Percentiles rank a stretch among this genome's conserved stretches.
phyloP scores from a whole-genome alignment of 192 early-diverging fungal species.

The Chytriomyces sp. region DNA sequence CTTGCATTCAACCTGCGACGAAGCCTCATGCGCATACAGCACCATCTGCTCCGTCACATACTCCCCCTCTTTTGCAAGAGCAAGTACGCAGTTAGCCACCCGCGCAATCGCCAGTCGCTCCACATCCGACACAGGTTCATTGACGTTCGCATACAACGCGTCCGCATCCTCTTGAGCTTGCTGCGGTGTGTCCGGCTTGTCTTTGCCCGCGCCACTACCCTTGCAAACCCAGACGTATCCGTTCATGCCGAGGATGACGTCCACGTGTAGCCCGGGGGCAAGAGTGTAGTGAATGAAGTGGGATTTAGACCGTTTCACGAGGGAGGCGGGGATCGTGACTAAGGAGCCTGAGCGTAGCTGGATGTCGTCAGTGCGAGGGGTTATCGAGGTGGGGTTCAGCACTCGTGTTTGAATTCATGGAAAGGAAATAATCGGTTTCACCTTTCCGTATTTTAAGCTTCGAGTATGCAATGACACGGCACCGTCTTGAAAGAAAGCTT shows the following conservation, averaged over 20 bases:
- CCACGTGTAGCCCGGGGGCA: conserved; percentile 62
- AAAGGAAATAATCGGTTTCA: conserved; percentile 41
- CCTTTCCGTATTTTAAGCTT: conserved; percentile 88
- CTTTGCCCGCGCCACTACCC: neutral
- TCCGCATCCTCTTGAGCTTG: conserved; percentile 59
- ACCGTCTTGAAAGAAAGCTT: conserved; percentile 85
- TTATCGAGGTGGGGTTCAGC: too few species aligned
- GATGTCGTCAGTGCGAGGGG: neutral
- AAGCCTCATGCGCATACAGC: conserved; percentile 88
- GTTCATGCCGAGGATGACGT: conserved; percentile 93
- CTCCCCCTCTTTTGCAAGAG: conserved; percentile 76
- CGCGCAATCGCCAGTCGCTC: conserved; percentile 87
- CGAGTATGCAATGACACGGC: conserved; percentile 87
- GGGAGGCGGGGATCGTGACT: conserved; percentile 80
- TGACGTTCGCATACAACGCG: conserved; percentile 82
- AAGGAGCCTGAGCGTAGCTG: conserved; percentile 78
- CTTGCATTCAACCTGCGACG: conserved; percentile 59
- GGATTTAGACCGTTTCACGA: conserved; percentile 89
- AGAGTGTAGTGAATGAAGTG: conserved; percentile 92
- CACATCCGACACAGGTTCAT: conserved; percentile 75
- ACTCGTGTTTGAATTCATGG: too few species aligned
- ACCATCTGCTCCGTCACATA: conserved; percentile 89
- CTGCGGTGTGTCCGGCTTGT: conserved; percentile 33
- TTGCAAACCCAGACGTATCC: conserved; percentile 97
- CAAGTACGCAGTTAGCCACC: conserved; percentile 82